Conservation (phyloP, 768 basidiomycete species). For the Lyophyllum atratum region DNA sequence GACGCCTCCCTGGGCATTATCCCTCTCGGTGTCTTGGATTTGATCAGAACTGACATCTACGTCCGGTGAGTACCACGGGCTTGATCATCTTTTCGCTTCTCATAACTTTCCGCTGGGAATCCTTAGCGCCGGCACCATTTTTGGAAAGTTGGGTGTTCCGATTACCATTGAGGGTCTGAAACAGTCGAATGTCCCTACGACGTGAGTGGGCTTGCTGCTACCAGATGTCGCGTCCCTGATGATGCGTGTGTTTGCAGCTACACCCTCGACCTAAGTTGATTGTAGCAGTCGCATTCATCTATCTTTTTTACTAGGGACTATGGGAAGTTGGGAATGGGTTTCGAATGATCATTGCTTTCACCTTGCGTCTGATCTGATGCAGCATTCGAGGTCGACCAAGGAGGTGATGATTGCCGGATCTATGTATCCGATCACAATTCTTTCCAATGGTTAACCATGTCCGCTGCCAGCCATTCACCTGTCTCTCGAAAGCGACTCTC, state of each 20-base stretch:
- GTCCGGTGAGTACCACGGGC: slow-evolving; percentile 32
- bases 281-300: not conserved
- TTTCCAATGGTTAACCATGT: too few species aligned
- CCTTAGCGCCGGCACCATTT: slow-evolving; percentile 31
- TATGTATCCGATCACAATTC: too few species aligned
- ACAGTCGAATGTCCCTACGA: slow-evolving; percentile 36
- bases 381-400: too few species aligned
- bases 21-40: slow-evolving; percentile 53
- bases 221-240: not conserved
- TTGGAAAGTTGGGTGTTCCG: slow-evolving; percentile 34
- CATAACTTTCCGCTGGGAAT: not conserved
- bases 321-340: not conserved
- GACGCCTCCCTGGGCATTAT: slow-evolving; percentile 53
- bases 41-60: slow-evolving; percentile 39
- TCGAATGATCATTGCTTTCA: not conserved
- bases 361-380: not conserved
- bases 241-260: not conserved
- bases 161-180: slow-evolving; percentile 35
- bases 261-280: not conserved
- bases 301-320: not conserved
- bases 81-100: not conserved
- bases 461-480: too few species aligned
- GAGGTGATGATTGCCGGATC: too few species aligned
- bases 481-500: too few species aligned
- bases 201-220: slow-evolving; percentile 25